Evolutionary conservation across 2,329 filamentous ascomycete genomes (phyloP).

Genomic region (Microthyrium microscopicum): DNA sequence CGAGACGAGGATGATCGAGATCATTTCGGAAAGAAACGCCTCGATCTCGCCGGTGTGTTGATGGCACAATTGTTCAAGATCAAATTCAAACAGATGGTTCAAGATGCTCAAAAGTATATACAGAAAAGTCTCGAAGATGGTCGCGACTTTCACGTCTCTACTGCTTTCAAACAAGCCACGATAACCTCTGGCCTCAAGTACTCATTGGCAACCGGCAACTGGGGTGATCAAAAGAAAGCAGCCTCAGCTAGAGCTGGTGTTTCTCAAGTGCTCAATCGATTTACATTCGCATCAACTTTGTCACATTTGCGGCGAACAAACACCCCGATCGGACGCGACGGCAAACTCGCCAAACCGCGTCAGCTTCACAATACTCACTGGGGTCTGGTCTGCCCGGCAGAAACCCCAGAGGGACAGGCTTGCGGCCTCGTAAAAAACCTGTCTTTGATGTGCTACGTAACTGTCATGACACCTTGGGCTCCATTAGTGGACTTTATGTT

Average conservation of each 20-base stretch:
- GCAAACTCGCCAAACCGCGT: conserved; percentile 92
- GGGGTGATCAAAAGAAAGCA: conserved; percentile 99
- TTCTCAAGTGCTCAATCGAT: conserved; percentile 93
- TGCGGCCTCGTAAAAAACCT: conserved; percentile 97
- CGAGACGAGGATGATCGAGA: conserved; percentile 94
- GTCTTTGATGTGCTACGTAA: conserved; percentile 96
- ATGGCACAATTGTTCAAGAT: conserved; percentile 92
- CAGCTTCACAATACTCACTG: conserved; percentile 98
- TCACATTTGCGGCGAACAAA: conserved; percentile 96
- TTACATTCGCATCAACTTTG: conserved; percentile 89
- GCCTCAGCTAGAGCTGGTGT: conserved; percentile 90
- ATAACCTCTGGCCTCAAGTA: conserved; percentile 92
- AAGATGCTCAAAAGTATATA: conserved; percentile 79
- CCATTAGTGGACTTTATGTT: conserved; percentile 94
- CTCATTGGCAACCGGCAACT: conserved; percentile 92
- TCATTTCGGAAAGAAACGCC: conserved; percentile 96
- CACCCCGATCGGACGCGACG: conserved; percentile 92
- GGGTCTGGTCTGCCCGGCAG: conserved; percentile 91
- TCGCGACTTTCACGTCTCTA: conserved; percentile 74
- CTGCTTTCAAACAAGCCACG: conserved; percentile 81
- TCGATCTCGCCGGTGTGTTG: conserved; percentile 86
- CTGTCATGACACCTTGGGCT: conserved; percentile 78
- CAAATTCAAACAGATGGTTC: conserved; percentile 78
- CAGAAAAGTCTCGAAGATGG: conserved; percentile 82
- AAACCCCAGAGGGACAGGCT: conserved; percentile 95